A percentile compares a stretch with the other conserved stretches of the same genome.
These are phyloP conservation scores for Glomus cerebriforme DNA, from an alignment of 192 early-diverging fungal genomes.

Conservation along the genomic window DNA sequence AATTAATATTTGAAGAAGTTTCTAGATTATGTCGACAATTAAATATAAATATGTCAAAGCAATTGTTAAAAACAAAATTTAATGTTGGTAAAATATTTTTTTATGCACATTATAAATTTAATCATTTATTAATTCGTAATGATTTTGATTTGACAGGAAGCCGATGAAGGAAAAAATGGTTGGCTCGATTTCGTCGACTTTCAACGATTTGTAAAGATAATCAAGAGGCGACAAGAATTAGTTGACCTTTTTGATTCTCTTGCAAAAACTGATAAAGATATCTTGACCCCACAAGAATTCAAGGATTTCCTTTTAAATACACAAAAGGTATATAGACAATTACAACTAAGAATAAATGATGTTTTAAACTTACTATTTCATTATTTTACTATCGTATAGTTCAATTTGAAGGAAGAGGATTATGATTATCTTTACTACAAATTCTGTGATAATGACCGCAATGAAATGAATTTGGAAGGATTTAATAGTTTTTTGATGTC, in stretches of 20 bases:
- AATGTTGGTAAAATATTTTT: constrained; percentile 34
- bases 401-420: constrained; percentile 46
- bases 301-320: constrained; percentile 48
- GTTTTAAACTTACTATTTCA: background rate
- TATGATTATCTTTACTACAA: constrained; percentile 61
- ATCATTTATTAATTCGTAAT: background rate
- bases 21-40: constrained; percentile 51
- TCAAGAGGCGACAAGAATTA: constrained; percentile 66
- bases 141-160: constrained; percentile 35
- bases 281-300: constrained; percentile 58
- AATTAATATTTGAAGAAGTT: constrained; percentile 44
- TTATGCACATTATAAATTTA: too few relatives aligned
- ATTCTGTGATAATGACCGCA: constrained; percentile 43
- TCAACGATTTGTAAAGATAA: constrained; percentile 58
- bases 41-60: constrained; percentile 67
- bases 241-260: constrained; percentile 54
- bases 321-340: constrained; percentile 55
- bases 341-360: background rate
- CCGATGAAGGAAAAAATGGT: constrained; percentile 53
- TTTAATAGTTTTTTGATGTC: constrained; percentile 68
- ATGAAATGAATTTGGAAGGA: constrained; percentile 63
- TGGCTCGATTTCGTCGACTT: constrained; percentile 59
- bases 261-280: constrained; percentile 33
- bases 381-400: constrained; percentile 31
- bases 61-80: constrained; percentile 62